Base-by-base conservation (phyloP, 202 grass and related monocot genomes). In the Carex arenaria region DNA sequence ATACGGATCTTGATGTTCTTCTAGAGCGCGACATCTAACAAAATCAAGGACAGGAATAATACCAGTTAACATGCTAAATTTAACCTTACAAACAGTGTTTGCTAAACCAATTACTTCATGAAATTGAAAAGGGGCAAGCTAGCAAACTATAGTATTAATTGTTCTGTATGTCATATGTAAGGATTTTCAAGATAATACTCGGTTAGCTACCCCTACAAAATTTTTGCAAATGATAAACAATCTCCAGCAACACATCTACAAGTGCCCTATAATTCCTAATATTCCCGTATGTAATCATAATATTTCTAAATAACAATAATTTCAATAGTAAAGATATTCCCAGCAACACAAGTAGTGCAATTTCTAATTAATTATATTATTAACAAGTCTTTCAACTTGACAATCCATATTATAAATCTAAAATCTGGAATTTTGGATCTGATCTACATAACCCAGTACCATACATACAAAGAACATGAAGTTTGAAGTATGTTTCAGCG, bases 21-120 rank as follows among this genome's bases (percentile, higher is more conserved):
- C 62, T 82, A 57, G 80, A 68, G 63, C 52, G 64, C 9, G 64
- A 42, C 80, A 82, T 82, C 80, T 82, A 14, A 67, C 62, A 65
- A 36, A 57, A 38, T 10, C 19, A 52, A 31, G 0, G 17, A 2
- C 17, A 72, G 9, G 3, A 59, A 59, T 7, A n/a, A 78, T 38
- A 36, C 23, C 52, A 34, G 30, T 38, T 78, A 78, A 31, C 51
- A 78, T 10, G 30, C 53, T 77, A 76, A 5, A 75, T 18, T 69
- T 18, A 15, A 7, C 22, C 13, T 75, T 31, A 7, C 55, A 32
- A 56, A 12, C 13, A 18, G 26, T 13, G 6, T 76, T 18, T 54
- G 51, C 72, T 32, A 14, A 26, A 56, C 34, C 22, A 76, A 76
- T 10, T 56, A 22, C 49, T 54, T 55, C 10, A 55, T 26, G 13